Evolutionary conservation across 202 grass and related monocot genomes (phyloP), one percentile per base, ranked within the genome.

Genomic region (Panicum virgatum): DNA sequence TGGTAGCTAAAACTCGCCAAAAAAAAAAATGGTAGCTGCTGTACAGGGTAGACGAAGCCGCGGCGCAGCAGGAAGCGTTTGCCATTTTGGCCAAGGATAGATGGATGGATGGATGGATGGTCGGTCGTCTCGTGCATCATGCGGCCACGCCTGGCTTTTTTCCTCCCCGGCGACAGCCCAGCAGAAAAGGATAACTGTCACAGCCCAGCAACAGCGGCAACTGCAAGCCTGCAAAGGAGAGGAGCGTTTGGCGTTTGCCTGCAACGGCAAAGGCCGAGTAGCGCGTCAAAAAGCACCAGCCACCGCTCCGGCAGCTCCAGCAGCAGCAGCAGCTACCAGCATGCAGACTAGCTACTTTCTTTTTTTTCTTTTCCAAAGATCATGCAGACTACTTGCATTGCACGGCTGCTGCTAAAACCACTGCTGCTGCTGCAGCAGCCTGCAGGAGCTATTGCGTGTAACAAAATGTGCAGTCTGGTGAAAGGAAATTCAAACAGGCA

Each of bases 61-160:
- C n/a, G 45, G 20, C 19, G 50, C 50, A 20, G 50, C 16, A 57
- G n/a, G n/a, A n/a, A n/a, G 7, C 63, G 16, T 39, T 80, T 44
- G 64, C 56, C 77, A 69, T 30, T 56, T 80, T 12, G 16, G 42
- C 20, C 16, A 27, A 60, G 6, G n/a, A n/a, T n/a, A n/a, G 48
- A 1, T 52, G 39, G 48, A 53, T 12, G 15, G 26, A 32, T 11
- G 4, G 0, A 2, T 20, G 40, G 38, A 15, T 9, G 42, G 42
- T 44, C 2, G 5, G 16, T 64, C 14, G 27, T 30, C 47, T 37
- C 45, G 67, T 40, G 77, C 62, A 43, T 80, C 62, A 56, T 38
- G 62, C 76, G 62, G 77, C 48, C n/a, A 36, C 30, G 52, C 13
- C 37, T 61, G 30, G 20, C 72, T 27, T 69, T 84, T 77, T 16